These are phyloP conservation scores for Penicillium tannophilum DNA, from an alignment of 495 filamentous ascomycete species.

Conservation along the genomic window DNA sequence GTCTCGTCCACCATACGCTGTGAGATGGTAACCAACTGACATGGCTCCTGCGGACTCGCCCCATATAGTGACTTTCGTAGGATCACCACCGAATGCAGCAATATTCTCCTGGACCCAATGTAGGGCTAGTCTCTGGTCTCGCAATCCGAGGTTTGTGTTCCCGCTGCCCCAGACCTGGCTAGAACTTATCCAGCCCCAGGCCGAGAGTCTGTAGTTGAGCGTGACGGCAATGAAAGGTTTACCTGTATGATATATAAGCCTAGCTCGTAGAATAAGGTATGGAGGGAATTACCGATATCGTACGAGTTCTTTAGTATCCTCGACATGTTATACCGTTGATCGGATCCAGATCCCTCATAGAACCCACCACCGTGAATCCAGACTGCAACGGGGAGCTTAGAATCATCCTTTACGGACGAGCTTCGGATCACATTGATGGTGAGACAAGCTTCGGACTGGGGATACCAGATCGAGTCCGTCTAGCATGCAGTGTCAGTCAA, in stretches of 20 bases:
- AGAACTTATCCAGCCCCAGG: slow-evolving; percentile 55
- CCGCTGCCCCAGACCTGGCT: slow-evolving; percentile 40
- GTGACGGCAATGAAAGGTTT: slow-evolving; percentile 63
- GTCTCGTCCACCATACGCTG: slow-evolving; percentile 52
- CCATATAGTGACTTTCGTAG: slow-evolving; percentile 67
- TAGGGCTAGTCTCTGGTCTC: slow-evolving; percentile 62
- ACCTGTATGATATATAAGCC: slow-evolving; percentile 5
- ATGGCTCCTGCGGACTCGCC: slow-evolving; percentile 64
- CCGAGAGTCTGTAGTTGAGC: slow-evolving; percentile 60
- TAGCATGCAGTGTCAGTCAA: slow-evolving; percentile 17
- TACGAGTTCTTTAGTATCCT: slow-evolving; percentile 54
- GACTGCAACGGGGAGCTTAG: slow-evolving; percentile 49
- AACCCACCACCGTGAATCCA: slow-evolving; percentile 68
- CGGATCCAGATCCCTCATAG: slow-evolving; percentile 46
- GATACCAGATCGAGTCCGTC: slow-evolving; percentile 50
- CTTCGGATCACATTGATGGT: slow-evolving; percentile 57
- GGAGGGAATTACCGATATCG: slow-evolving; percentile 37
- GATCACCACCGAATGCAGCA: slow-evolving; percentile 54
- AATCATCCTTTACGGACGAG: slow-evolving; percentile 32
- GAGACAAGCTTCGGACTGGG: slow-evolving; percentile 55
- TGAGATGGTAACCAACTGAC: slow-evolving; percentile 54
- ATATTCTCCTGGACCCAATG: slow-evolving; percentile 65
- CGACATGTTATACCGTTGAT: slow-evolving; percentile 57
- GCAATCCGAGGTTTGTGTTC: slow-evolving; percentile 57
- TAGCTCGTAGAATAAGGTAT: not conserved